Evolutionary conservation across 805 yeast species (phyloP), one percentile per base, ranked within the genome.

Genomic region (Candida insectorum): DNA sequence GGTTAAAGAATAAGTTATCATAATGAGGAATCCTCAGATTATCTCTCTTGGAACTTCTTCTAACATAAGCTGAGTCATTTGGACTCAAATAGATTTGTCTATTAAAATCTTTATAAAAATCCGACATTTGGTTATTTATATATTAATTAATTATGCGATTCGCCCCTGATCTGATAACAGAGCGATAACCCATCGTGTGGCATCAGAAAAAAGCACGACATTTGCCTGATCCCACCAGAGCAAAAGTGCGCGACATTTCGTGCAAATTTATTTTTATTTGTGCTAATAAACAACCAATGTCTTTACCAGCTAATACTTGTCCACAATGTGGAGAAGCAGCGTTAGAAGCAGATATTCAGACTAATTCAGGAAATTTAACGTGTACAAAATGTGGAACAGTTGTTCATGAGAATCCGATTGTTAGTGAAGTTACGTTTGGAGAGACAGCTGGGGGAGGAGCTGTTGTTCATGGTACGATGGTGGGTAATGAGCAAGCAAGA

Each of bases 391-490:
- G 98, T 75, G 97, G 97, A 56, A 64, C 78, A 14, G 97, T 93
- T 19, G 74, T 75, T 37, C 95, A 87, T 44, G 97, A 89, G 52
- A 85, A 87, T 49, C 95, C 95, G 14, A 91, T 93, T 45, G 97
- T 94, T 8, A 80, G 95, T 6, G 99, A 93, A 54, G 93, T 94
- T 34, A 85, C 93, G 9, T 93, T 89, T 62, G 93, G 94, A 27
- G 99, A 94, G 52, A 73, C 89, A 2, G 73, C 95, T 13, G 73
- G 82, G 16, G 99, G 99, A 47, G 97, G 96, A 10, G 96, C 98
- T 22, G 78, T 85, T 31, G 96, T 93, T 2, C 95, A 91, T 45
- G 99, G 99, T 52, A 78, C 95, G 30, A 89, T 86, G 69, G 82
- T 93, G 22, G 86, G 87, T 27, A 83, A 87, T 0, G 96, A 86